phyloP scores from a whole-genome alignment of 441 rosid genomes.

The Syzygium malaccense region DNA sequence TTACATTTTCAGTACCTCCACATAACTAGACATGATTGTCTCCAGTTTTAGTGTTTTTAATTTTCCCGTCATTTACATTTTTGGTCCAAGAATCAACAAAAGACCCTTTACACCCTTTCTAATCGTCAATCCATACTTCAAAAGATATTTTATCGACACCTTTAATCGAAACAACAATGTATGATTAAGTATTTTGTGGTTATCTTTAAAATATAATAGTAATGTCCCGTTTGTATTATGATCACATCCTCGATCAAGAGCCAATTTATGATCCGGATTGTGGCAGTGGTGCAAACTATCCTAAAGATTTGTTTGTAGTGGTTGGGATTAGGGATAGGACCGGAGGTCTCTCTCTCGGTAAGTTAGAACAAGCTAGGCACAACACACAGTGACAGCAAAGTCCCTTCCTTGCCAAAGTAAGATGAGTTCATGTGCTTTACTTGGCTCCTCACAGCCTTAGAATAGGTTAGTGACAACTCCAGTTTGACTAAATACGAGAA shows the following conservation, averaged over 20 bases:
- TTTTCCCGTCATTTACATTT: no score
- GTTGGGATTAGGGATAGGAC: neutral
- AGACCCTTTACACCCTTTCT: no score
- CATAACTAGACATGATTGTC: neutral
- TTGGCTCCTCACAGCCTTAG: neutral
- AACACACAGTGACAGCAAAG: neutral
- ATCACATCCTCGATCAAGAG: neutral
- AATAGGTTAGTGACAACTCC: neutral
- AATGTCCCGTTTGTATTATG: neutral
- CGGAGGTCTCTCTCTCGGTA: neutral
- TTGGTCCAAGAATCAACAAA: no score
- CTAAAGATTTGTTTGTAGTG: neutral
- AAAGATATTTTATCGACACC: neutral
- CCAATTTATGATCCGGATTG: neutral
- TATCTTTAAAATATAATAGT: neutral
- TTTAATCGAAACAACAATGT: no score
- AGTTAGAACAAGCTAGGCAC: neutral
- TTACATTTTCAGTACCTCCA: neutral
- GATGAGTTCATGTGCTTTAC: neutral
- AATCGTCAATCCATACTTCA: no score
- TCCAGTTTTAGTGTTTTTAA: no score
- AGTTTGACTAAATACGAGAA: neutral
- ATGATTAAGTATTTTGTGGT: neutral
- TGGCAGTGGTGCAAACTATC: neutral
- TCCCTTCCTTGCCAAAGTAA: neutral